Evolutionary conservation across 352 stramenopile species (phyloP).

Genomic region (Pythium phragmitis): DNA sequence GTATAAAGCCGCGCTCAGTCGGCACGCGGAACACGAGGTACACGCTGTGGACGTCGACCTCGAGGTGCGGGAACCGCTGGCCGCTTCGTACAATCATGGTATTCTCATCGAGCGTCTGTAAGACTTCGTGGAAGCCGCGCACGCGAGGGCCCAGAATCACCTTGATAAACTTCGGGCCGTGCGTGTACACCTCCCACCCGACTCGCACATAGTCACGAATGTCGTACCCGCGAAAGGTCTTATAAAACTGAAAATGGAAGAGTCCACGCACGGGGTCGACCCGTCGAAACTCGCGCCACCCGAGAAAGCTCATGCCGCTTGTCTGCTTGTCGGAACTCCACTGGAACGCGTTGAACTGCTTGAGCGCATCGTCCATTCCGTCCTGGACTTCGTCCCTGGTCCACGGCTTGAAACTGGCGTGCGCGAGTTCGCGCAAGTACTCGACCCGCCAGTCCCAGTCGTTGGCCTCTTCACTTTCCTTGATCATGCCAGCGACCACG

Average conservation of each 20-base stretch:
- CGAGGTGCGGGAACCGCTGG: not conserved
- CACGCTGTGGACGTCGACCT: not conserved
- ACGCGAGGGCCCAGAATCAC: no score
- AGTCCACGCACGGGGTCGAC: not conserved
- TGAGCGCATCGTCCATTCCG: slow-evolving; percentile 1
- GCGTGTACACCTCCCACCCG: not conserved
- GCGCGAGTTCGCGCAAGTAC: not conserved
- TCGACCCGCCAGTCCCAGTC: not conserved
- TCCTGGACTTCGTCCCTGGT: not conserved
- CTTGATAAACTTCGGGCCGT: no score
- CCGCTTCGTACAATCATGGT: not conserved
- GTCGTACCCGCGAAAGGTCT: not conserved
- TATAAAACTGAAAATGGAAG: slow-evolving; percentile 8
- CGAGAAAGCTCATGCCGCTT: slow-evolving; percentile 6
- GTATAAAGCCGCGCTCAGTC: slow-evolving; percentile 4
- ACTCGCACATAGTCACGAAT: not conserved
- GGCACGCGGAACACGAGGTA: slow-evolving; percentile 6
- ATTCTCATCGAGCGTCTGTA: not conserved
- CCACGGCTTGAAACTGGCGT: slow-evolving; percentile 1
- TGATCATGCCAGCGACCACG: not conserved
- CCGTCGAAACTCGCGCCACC: slow-evolving; percentile 8
- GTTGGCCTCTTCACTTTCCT: not conserved
- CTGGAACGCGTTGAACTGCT: slow-evolving; percentile 1
- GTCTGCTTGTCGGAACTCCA: not conserved
- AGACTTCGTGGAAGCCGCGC: no score